Evolutionary conservation across 225 moss, liverwort and hornwort species (phyloP).

Genomic region (Sphagnum tenellum): DNA sequence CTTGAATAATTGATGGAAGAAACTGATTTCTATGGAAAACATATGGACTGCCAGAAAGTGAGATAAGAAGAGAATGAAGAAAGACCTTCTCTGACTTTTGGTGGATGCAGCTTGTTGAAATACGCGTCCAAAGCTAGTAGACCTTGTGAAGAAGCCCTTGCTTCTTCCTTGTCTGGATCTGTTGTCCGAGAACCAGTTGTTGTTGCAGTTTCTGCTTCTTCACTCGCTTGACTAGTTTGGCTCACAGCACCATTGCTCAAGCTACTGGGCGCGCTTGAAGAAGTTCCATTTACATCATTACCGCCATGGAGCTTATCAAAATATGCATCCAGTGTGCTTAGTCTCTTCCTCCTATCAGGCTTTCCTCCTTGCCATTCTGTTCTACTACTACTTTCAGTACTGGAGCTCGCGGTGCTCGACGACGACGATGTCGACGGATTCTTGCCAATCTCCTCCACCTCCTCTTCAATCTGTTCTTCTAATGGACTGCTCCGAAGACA

Average conservation of each 20-base stretch:
- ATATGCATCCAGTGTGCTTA: constrained; percentile 54
- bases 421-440: constrained; percentile 6
- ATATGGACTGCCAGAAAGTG: too few species aligned
- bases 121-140: constrained; percentile 55
- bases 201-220: too few species aligned
- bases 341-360: constrained; percentile 39
- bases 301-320: constrained; percentile 17
- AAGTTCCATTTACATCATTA: too few species aligned
- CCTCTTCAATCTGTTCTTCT: constrained; percentile 19
- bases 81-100: constrained; percentile 21
- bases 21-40: too few species aligned
- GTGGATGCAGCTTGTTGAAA: constrained; percentile 72
- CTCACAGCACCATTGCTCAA: too few species aligned
- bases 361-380: constrained; percentile 13
- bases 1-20: too few species aligned
- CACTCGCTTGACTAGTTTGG: too few species aligned
- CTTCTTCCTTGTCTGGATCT: constrained; percentile 1
- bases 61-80: not conserved
- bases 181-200: not conserved
- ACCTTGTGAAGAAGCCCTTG: constrained; percentile 11
- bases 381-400: constrained; percentile 9
- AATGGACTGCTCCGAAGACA: constrained; percentile 19
- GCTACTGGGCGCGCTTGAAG: too few species aligned
- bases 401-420: not conserved
- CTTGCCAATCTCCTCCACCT: constrained; percentile 8